phyloP scores from a whole-genome alignment of 805 yeast genomes.

The Kodamaea kakaduensis region DNA sequence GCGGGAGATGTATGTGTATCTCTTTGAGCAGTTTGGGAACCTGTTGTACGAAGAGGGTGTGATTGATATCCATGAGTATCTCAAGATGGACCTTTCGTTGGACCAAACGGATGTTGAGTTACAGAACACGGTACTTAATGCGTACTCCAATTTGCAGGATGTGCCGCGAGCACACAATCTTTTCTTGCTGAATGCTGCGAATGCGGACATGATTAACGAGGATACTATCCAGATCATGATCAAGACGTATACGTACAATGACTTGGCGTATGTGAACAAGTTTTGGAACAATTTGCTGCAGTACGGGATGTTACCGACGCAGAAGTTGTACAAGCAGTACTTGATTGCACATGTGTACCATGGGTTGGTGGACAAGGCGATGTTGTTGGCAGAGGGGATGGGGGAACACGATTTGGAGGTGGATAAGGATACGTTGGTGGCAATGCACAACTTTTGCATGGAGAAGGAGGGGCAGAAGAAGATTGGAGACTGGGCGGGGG shows the following conservation, averaged over 20 bases:
- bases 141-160: slow-evolving; percentile 57
- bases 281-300: slow-evolving; percentile 59
- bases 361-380: slow-evolving; percentile 56
- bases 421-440: slow-evolving; percentile 41
- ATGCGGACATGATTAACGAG: slow-evolving; percentile 56
- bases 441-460: slow-evolving; percentile 44
- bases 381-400: slow-evolving; percentile 45
- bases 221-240: slow-evolving; percentile 67
- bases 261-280: slow-evolving; percentile 52
- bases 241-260: slow-evolving; percentile 53
- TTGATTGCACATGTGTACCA: slow-evolving; percentile 68
- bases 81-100: slow-evolving; percentile 57
- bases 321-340: slow-evolving; percentile 53
- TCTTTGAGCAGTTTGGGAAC: slow-evolving; percentile 60
- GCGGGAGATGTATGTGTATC: slow-evolving; percentile 53
- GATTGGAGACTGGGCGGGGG: slow-evolving; percentile 32
- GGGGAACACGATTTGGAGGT: slow-evolving; percentile 45
- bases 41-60: slow-evolving; percentile 62
- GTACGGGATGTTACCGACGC: slow-evolving; percentile 50
- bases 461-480: slow-evolving; percentile 26
- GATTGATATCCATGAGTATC: slow-evolving; percentile 54
- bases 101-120: slow-evolving; percentile 50
- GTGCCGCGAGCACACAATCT: slow-evolving; percentile 53
- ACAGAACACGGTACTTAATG: slow-evolving; percentile 60
- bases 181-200: slow-evolving; percentile 55